These are phyloP conservation scores for Paramecium tetraurelia DNA, from an alignment of 73 alveolate species.

Conservation along the genomic window DNA sequence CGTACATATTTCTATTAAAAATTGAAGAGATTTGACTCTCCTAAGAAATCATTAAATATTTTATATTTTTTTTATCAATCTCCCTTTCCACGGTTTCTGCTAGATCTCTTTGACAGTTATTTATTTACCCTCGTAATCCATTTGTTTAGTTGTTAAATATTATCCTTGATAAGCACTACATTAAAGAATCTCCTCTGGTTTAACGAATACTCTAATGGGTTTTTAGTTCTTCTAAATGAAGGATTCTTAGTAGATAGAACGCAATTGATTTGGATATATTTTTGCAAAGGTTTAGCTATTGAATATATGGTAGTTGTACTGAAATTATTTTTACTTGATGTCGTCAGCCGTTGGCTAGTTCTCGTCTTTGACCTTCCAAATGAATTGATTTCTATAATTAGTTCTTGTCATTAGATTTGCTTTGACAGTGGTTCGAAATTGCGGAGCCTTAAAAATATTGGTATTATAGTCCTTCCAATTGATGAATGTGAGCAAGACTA, in stretches of 20 bases:
- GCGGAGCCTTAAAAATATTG: conserved; percentile 24
- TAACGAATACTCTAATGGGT: neutral
- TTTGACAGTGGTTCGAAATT: neutral
- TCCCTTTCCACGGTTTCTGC: conserved; percentile 28
- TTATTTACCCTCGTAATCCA: neutral
- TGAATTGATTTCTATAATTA: neutral
- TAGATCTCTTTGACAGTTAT: neutral
- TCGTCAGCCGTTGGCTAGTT: neutral
- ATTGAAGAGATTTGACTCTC: neutral
- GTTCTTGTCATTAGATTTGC: neutral
- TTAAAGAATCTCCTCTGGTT: neutral
- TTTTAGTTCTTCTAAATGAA: neutral
- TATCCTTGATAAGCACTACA: neutral
- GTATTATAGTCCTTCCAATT: conserved; percentile 26
- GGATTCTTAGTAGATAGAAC: neutral
- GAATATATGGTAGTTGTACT: neutral
- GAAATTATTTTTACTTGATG: neutral
- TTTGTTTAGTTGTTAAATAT: neutral
- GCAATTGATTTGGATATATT: neutral
- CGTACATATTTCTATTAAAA: no score
- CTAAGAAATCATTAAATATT: neutral
- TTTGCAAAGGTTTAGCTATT: neutral
- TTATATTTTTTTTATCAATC: conserved; percentile 25
- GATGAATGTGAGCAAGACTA: conserved; percentile 31
- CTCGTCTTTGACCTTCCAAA: neutral